A percentile compares a stretch with the other conserved stretches of the same genome.
Conservation (phyloP, 2,329 filamentous ascomycete species). For the Clonostachys rhizophaga region DNA sequence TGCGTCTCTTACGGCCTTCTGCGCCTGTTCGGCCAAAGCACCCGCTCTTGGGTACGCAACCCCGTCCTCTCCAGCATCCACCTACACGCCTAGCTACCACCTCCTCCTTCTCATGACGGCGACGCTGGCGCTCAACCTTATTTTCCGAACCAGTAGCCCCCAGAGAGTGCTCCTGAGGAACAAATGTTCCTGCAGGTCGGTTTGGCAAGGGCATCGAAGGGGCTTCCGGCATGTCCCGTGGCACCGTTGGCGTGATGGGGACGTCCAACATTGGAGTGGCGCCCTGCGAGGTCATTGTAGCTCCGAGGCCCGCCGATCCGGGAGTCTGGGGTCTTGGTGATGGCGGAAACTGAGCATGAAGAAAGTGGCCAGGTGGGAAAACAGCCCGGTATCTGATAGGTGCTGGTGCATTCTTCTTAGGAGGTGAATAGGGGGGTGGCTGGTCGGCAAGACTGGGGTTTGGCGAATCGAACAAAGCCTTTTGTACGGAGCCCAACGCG, state of each 20-base stretch:
- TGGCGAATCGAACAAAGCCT: too few species aligned
- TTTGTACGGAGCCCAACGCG: too few species aligned
- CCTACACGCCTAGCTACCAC: constrained; percentile 50
- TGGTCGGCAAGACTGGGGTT: constrained; percentile 14
- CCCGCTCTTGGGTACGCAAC: constrained; percentile 56
- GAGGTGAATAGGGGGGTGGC: constrained; percentile 53
- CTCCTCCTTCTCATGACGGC: constrained; percentile 63
- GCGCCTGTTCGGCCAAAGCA: constrained; percentile 60
- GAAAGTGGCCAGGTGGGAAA: constrained; percentile 48
- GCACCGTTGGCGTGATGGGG: constrained; percentile 38
- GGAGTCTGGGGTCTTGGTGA: constrained; percentile 33
- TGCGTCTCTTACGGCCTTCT: constrained; percentile 58
- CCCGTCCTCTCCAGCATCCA: constrained; percentile 61
- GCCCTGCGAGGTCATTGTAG: constrained; percentile 58
- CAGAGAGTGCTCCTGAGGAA: constrained; percentile 37
- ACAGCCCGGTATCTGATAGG: constrained; percentile 50
- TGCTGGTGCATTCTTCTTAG: constrained; percentile 26
- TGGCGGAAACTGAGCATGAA: constrained; percentile 41
- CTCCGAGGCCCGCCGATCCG: constrained; percentile 57
- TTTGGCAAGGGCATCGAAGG: constrained; percentile 24
- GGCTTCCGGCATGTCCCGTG: constrained; percentile 2
- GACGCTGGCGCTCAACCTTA: constrained; percentile 44
- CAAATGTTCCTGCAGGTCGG: constrained; percentile 36
- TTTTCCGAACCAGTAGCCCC: constrained; percentile 32
- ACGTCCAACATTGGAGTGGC: constrained; percentile 58